Base-by-base conservation (phyloP, 2,329 filamentous ascomycete species). In the Diaporthe humulicola region DNA sequence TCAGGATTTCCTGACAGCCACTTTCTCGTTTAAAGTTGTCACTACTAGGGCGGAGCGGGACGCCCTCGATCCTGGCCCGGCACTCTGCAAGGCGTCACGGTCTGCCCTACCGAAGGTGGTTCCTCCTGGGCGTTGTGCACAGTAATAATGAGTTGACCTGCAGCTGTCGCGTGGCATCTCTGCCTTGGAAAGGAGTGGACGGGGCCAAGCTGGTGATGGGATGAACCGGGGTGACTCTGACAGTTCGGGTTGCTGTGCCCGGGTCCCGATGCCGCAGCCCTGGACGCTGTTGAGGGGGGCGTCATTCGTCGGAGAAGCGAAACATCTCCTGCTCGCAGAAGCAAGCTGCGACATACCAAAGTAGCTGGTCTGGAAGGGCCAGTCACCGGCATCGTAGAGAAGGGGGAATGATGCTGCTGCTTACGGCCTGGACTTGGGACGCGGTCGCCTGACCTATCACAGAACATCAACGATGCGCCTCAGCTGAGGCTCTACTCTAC, bases 401-500 rank as follows among this genome's bases (percentile, higher is more conserved):
- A 45, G 48, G 42, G 40, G 66, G 52, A 45, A 57, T 17, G 45
- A 19, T 33, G 50, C 45, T 67, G 48, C 72, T 70, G 72, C 72
- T 74, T 70, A 74, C 73, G 73, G 66, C 25, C 45, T 30, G 45
- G 22, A 52, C 30, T 36, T 52, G 54, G 70, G 57, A 57, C 38
- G 28, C 30, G 25, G 42, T 74, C 38, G 54, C 25, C 28, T 19
- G 74, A 33, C 74, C 71, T 75, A 74, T 74, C 72, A 71, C 58
- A 42, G 30, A 75, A 33, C 66, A 33, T 48, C n/a, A 36, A 45
- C 40, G 66, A 74, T 73, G 58, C 71, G 64, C 60, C 72, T 64
- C 45, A 74, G 71, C 74, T 74, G 74, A 76, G 71, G 72, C 60
- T 76, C 74, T 74, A 40, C 60, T 57, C 48, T 56, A 69, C n/a